phyloP scores from a whole-genome alignment of 2,329 filamentous ascomycete genomes.

The Aspergillus fijiensis region DNA sequence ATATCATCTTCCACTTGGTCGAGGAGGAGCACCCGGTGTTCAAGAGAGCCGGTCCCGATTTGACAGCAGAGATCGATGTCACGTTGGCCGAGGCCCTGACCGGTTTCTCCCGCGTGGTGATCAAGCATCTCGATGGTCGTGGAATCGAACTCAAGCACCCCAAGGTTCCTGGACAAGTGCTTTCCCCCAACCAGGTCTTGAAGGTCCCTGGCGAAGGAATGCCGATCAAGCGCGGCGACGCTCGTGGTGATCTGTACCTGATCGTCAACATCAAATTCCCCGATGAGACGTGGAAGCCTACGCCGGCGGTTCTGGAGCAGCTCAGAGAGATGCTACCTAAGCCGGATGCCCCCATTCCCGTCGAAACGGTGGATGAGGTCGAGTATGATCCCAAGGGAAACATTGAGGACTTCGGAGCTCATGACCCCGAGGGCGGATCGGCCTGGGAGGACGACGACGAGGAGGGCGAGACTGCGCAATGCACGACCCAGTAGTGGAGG shows the following conservation, averaged over 20 bases:
- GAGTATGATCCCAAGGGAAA: slow-evolving; percentile 80
- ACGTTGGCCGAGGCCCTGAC: slow-evolving; percentile 80
- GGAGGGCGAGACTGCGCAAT: slow-evolving; percentile 48
- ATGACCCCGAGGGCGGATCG: slow-evolving; percentile 43
- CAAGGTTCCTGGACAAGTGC: slow-evolving; percentile 72
- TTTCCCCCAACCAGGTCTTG: slow-evolving; percentile 80
- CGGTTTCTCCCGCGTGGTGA: slow-evolving; percentile 84
- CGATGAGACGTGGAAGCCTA: slow-evolving; percentile 75
- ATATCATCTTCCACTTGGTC: slow-evolving; percentile 84
- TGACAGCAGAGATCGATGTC: slow-evolving; percentile 77
- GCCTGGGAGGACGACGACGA: slow-evolving; percentile 53
- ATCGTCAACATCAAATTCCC: slow-evolving; percentile 86
- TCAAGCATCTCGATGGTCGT: slow-evolving; percentile 90
- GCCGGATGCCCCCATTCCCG: slow-evolving; percentile 60
- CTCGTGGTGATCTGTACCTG: slow-evolving; percentile 83
- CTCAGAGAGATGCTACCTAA: slow-evolving; percentile 74
- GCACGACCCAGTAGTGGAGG: slow-evolving; percentile 47
- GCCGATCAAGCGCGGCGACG: slow-evolving; percentile 83
- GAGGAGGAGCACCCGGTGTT: slow-evolving; percentile 82
- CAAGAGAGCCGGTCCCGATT: slow-evolving; percentile 76
- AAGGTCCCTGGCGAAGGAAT: slow-evolving; percentile 90
- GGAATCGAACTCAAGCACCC: slow-evolving; percentile 80
- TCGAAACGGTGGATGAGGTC: slow-evolving; percentile 81
- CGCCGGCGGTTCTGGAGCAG: slow-evolving; percentile 67
- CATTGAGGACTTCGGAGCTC: slow-evolving; percentile 65